phyloP scores from a whole-genome alignment of 129 eudicot genomes.

The Smallanthus sonchifolius region DNA sequence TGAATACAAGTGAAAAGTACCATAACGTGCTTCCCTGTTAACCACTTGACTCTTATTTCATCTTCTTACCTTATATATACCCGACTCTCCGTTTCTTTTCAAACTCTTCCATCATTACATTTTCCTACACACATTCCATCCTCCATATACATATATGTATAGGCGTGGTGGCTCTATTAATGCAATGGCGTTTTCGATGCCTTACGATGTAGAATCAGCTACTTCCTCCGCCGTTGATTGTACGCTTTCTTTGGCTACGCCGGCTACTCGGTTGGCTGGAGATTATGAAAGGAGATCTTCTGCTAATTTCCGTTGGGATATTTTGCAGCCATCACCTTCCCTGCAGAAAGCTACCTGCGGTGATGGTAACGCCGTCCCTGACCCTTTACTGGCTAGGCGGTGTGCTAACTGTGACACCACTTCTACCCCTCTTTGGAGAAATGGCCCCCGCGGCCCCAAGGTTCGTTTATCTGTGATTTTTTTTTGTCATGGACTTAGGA shows the following conservation, averaged over 20 bases:
- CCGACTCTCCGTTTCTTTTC: conserved; percentile 10
- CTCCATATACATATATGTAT: conserved; percentile 29
- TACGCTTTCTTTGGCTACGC: conserved; percentile 88
- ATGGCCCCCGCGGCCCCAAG: conserved; percentile 98
- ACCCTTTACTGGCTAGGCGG: conserved; percentile 59
- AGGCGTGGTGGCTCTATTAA: conserved; percentile 34
- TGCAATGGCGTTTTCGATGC: conserved; percentile 22
- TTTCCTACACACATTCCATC: not conserved
- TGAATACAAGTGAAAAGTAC: conserved; percentile 28
- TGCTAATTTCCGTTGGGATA: conserved; percentile 74
- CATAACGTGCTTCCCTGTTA: conserved; percentile 47
- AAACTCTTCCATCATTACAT: conserved; percentile 19
- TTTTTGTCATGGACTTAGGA: no score
- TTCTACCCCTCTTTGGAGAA: conserved; percentile 96
- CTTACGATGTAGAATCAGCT: conserved; percentile 25
- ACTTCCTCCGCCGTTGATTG: conserved; percentile 71
- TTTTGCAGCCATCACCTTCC: conserved; percentile 38
- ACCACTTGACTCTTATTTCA: conserved; percentile 56
- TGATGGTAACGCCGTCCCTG: conserved; percentile 15
- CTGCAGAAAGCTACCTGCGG: conserved; percentile 40
- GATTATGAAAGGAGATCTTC: conserved; percentile 27
- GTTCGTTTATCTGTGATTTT: conserved; percentile 10
- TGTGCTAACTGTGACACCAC: conserved; percentile 98
- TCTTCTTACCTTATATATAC: conserved; percentile 32
- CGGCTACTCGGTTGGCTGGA: conserved; percentile 53